These are phyloP conservation scores for Liriodendron chinense DNA, from an alignment of 164 flowering plant species.

Conservation along the genomic window DNA sequence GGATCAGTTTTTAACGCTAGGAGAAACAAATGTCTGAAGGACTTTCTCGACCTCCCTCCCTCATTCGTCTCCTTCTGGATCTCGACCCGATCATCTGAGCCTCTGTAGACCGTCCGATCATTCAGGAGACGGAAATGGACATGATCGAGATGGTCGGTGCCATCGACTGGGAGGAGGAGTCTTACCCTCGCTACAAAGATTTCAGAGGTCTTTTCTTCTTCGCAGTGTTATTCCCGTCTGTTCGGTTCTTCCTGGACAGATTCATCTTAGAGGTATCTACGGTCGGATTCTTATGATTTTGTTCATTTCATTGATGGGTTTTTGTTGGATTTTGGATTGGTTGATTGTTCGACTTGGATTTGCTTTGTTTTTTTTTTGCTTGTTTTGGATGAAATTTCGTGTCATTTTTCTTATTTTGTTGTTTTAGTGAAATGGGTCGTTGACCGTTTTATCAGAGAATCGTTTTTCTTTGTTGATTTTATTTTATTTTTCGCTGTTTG, in stretches of 20 bases:
- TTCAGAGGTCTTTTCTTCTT: conserved; percentile 55
- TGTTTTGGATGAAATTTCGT: not conserved
- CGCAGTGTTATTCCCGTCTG: conserved; percentile 60
- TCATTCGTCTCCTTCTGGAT: not conserved
- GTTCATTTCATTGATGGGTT: not conserved
- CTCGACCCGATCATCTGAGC: not conserved
- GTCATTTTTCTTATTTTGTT: not conserved
- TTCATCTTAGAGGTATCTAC: conserved; percentile 69
- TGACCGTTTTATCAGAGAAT: not conserved
- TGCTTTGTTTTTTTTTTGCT: not conserved
- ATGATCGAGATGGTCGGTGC: not conserved
- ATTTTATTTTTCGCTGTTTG: not conserved
- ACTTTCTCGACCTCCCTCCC: not conserved
- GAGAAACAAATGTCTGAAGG: not conserved
- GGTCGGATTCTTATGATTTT: not conserved
- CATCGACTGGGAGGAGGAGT: conserved; percentile 57
- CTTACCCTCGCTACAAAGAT: conserved; percentile 60
- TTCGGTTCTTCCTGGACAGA: conserved; percentile 76
- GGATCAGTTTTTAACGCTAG: not conserved
- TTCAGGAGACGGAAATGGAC: not conserved
- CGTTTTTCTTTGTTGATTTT: too few relatives aligned
- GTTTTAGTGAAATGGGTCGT: not conserved
- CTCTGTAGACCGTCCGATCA: not conserved
- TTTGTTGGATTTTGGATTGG: not conserved
- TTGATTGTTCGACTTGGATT: not conserved